Evolutionary conservation across 2,329 filamentous ascomycete genomes (phyloP).

Genomic region (Fusarium keratoplasticum): DNA sequence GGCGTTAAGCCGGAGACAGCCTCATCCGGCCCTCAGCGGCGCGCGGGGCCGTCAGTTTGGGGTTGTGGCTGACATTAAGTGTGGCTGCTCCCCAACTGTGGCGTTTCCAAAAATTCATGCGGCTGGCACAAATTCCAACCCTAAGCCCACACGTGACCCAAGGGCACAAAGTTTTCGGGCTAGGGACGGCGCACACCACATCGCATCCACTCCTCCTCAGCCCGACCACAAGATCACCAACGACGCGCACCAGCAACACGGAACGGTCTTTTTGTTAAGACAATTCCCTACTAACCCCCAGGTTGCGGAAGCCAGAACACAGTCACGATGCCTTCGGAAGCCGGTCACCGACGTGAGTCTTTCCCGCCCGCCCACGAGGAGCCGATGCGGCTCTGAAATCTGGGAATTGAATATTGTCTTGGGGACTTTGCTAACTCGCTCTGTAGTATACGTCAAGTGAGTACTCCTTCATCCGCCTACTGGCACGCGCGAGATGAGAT

Average conservation of each 20-base stretch:
- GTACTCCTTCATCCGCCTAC: slow-evolving; percentile 52
- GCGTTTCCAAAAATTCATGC: neutral
- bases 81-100: neutral
- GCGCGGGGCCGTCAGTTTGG: neutral
- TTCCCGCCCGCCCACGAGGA: slow-evolving; percentile 19
- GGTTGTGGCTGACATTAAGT: neutral
- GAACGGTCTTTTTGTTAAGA: slow-evolving; percentile 61
- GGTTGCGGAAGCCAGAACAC: slow-evolving; percentile 58
- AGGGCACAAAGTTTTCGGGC: slow-evolving; percentile 52
- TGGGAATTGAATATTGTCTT: slow-evolving; percentile 30
- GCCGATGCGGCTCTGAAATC: slow-evolving; percentile 21
- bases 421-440: slow-evolving; percentile 52
- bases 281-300: slow-evolving; percentile 55
- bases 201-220: slow-evolving; percentile 51
- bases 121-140: slow-evolving; percentile 18
- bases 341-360: slow-evolving; percentile 88
- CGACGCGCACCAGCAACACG: slow-evolving; percentile 56
- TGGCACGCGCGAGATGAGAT: slow-evolving; percentile 31
- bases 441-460: slow-evolving; percentile 89
- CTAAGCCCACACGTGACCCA: slow-evolving; percentile 52
- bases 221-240: slow-evolving; percentile 55
- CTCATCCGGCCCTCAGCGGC: neutral
- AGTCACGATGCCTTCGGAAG: slow-evolving; percentile 88
- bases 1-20: slow-evolving; percentile 29
- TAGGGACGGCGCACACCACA: slow-evolving; percentile 50